Conservation (phyloP, 1,284 basidiomycete species). For the Tylopilus sp. region DNA sequence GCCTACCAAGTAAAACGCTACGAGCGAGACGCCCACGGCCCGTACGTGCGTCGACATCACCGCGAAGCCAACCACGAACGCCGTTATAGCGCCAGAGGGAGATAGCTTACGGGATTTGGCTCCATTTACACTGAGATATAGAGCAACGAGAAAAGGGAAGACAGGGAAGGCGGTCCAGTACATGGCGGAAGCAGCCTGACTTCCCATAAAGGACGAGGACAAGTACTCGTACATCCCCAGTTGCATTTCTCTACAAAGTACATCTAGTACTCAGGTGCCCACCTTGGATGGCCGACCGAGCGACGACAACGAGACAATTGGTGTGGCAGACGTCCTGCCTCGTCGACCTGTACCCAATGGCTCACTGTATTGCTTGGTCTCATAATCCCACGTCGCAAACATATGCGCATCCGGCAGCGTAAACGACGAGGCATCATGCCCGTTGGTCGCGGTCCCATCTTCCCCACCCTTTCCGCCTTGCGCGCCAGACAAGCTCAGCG, state of each 20-base stretch:
- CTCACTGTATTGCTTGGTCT: slow-evolving; percentile 59
- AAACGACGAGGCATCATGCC: slow-evolving; percentile 36
- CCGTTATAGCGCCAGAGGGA: slow-evolving; percentile 68
- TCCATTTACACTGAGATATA: slow-evolving; percentile 44
- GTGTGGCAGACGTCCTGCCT: slow-evolving; percentile 14
- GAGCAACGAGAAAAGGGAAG: slow-evolving; percentile 36
- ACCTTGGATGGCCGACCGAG: slow-evolving; percentile 23
- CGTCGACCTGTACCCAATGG: slow-evolving; percentile 37
- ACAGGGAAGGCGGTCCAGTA: slow-evolving; percentile 20
- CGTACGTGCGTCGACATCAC: slow-evolving; percentile 59
- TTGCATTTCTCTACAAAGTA: too few relatives aligned
- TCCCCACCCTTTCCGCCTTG: slow-evolving; percentile 28
- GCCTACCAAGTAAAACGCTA: slow-evolving; percentile 80
- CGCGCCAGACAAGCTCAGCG: slow-evolving; percentile 29
- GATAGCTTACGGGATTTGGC: slow-evolving; percentile 52
- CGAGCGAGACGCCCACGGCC: slow-evolving; percentile 69
- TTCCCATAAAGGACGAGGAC: too few relatives aligned
- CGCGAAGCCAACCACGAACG: slow-evolving; percentile 69
- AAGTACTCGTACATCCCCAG: too few relatives aligned
- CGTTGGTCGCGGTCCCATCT: slow-evolving; percentile 28
- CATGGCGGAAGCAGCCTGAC: slow-evolving; percentile 3
- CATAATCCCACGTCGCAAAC: slow-evolving; percentile 74
- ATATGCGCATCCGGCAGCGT: slow-evolving; percentile 63
- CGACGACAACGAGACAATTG: slow-evolving; percentile 23
- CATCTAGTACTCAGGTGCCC: slow-evolving; percentile 17